These are phyloP conservation scores for Fusarium haematococcum DNA, from an alignment of 2,329 filamentous ascomycete species.

Conservation along the genomic window DNA sequence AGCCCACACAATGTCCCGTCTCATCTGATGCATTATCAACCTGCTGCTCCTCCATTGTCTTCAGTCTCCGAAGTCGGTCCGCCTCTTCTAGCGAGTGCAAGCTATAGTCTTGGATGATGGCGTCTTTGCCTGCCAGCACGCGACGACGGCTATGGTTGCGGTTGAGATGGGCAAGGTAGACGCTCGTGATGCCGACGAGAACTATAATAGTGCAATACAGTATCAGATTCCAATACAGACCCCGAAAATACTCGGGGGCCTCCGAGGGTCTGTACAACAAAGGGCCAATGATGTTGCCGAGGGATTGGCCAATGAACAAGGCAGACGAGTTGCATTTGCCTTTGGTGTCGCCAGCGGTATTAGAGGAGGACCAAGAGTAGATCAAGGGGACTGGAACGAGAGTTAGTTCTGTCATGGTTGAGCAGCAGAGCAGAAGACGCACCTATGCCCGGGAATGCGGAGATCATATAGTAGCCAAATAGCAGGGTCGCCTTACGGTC, in stretches of 20 bases:
- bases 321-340: constrained; percentile 70
- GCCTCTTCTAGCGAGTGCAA: constrained; percentile 18
- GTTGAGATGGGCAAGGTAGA: constrained; percentile 60
- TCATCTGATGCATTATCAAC: background rate
- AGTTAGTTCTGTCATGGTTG: background rate
- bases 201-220: constrained; percentile 47
- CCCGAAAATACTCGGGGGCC: constrained; percentile 50
- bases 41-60: background rate
- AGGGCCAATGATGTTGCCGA: constrained; percentile 71
- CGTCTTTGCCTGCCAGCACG: constrained; percentile 37
- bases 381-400: constrained; percentile 51
- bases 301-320: constrained; percentile 67
- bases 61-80: constrained; percentile 14
- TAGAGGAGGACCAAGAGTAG: constrained; percentile 65
- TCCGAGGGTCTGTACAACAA: constrained; percentile 59
- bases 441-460: constrained; percentile 8
- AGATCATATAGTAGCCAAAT: constrained; percentile 62
- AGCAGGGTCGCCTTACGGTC: constrained; percentile 60
- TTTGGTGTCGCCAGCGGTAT: constrained; percentile 72
- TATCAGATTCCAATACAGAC: constrained; percentile 67
- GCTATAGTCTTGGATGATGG: constrained; percentile 35
- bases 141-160: constrained; percentile 54
- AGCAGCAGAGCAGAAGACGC: background rate
- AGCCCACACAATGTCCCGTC: constrained; percentile 1
- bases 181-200: constrained; percentile 51